A percentile compares a stretch with the other conserved stretches of the same genome.
Conservation (phyloP, 148 eudicot species). For the Suaeda aralocaspica region DNA sequence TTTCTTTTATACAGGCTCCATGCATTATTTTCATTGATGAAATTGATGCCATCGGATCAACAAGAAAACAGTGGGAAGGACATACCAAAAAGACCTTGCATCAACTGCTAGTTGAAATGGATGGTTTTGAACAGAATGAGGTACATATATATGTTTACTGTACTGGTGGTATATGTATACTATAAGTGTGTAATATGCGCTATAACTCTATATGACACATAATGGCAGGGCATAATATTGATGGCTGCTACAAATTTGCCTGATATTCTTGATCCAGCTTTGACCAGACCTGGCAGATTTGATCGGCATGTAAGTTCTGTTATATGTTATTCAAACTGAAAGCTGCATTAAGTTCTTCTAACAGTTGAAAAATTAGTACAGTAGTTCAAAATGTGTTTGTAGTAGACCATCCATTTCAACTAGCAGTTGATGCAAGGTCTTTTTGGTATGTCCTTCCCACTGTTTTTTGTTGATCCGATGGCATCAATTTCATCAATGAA, state of each 20-base stretch:
- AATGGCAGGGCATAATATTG: conserved; percentile 79
- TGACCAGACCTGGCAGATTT: conserved; percentile 98
- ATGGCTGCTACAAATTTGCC: conserved; percentile 99
- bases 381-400: conserved; percentile 11
- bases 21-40: conserved; percentile 98
- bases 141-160: conserved; percentile 32
- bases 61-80: conserved; percentile 98
- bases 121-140: conserved; percentile 99
- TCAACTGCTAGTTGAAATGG: conserved; percentile 98
- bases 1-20: conserved; percentile 61
- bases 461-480: conserved; percentile 90
- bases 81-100: conserved; percentile 95
- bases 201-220: conserved; percentile 12
- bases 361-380: neutral
- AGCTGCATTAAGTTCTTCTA: neutral
- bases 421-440: conserved; percentile 92
- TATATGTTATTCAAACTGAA: neutral
- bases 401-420: conserved; percentile 99
- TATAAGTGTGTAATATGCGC: neutral
- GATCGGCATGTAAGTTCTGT: conserved; percentile 88
- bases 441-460: conserved; percentile 99
- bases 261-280: conserved; percentile 95
- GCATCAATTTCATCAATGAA: conserved; percentile 98
- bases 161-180: neutral
- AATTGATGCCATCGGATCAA: conserved; percentile 93